These are phyloP conservation scores for Metschnikowia anglica DNA, from an alignment of 805 yeast genomes.

Conservation along the genomic window DNA sequence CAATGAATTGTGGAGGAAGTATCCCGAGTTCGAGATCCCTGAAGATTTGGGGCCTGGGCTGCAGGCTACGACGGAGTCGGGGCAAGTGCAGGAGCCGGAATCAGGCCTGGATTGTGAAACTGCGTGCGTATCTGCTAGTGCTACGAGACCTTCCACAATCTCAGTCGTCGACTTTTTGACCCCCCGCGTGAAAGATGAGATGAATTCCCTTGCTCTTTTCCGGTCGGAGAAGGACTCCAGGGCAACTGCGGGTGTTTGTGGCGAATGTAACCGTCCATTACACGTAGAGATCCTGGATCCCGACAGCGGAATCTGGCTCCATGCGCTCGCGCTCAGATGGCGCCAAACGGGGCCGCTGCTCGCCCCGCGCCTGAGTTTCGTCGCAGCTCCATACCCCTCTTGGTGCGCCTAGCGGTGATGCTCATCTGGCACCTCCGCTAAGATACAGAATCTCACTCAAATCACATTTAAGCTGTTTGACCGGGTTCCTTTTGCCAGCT, in stretches of 20 bases:
- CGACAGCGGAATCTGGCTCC: slow-evolving; percentile 44
- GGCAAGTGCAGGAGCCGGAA: too few relatives aligned
- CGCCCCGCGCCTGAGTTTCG: background rate
- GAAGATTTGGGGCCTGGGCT: background rate
- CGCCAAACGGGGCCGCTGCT: slow-evolving; percentile 3
- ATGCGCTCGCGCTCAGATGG: slow-evolving; percentile 41
- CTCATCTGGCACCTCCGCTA: too few relatives aligned
- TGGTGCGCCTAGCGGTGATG: slow-evolving; percentile 11
- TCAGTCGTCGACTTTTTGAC: slow-evolving; percentile 1
- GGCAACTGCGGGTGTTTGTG: slow-evolving; percentile 8
- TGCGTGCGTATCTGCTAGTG: too few relatives aligned
- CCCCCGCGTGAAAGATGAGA: background rate
- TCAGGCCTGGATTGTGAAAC: too few relatives aligned
- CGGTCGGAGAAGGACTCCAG: slow-evolving; percentile 1
- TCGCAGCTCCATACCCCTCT: slow-evolving; percentile 8
- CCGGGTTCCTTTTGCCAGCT: too few relatives aligned
- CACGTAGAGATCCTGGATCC: slow-evolving; percentile 10
- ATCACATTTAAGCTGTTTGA: too few relatives aligned
- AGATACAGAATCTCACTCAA: background rate
- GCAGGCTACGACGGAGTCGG: too few relatives aligned
- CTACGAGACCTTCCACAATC: background rate
- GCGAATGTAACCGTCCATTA: slow-evolving; percentile 18
- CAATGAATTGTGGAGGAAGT: slow-evolving; percentile 2
- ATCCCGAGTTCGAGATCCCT: slow-evolving; percentile 5
- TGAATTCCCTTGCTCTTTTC: background rate